Evolutionary conservation across 116 monocot genomes (phyloP), one percentile per base, ranked within the genome.

Genomic region (Papilionanthe hybrid): DNA sequence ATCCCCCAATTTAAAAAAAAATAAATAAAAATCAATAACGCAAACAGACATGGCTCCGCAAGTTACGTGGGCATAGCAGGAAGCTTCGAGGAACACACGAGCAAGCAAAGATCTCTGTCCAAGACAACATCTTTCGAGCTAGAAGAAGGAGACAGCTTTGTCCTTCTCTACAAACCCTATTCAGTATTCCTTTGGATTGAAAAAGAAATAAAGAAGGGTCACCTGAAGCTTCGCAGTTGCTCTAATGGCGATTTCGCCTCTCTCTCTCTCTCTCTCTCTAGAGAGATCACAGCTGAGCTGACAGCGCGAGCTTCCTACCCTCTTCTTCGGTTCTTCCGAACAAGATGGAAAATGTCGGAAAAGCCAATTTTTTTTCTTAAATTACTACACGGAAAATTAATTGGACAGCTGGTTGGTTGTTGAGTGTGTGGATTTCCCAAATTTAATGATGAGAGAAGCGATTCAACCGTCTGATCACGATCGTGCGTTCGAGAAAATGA

Each of bases 181-280:
- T 69, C 69, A 32, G 37, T 29, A 30, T 68, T 68, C 13, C 29
- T 32, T 30, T 27, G 13, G 43, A 4, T 22, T 25, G 8, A 48
- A 47, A 50, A 25, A 10, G 7, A 44, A 42, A 4, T 4, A 49
- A 75, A 37, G 28, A 25, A 28, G 12, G 50, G 27, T 49, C 73
- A 75, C 75, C 75, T 49, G 75, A 75, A 75, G 75, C 50, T 75
- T 75, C 48, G 49, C 50, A 6, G 49, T 75, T 48, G 50, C 50
- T 75, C 75, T 75, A 47, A 75, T 75, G 75, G 75, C 75, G 47
- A 48, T 75, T 43, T 23, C 25, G 49, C 42, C 6, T 73, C 45
- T 23, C 73, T 73, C 73, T 43, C 8, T 49, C 27, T 75, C 49
- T 50, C 47, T 75, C 27, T 48, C 48, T 37, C 43, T 43, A 3